These are phyloP conservation scores for Saururus chinensis DNA, from an alignment of 164 flowering plant species.

Conservation along the genomic window DNA sequence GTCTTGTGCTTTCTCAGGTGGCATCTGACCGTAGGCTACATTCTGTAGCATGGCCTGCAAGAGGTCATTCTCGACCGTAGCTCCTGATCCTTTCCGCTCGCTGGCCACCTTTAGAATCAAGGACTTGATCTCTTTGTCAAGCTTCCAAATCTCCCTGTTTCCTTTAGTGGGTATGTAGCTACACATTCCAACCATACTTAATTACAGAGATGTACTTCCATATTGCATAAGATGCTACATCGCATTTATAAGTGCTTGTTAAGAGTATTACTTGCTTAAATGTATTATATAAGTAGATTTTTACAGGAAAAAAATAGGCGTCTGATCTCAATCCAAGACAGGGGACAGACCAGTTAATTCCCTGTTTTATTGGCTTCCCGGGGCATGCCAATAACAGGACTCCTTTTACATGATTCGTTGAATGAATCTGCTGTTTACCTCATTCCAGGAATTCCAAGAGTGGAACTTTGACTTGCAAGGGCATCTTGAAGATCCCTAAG, in stretches of 20 bases:
- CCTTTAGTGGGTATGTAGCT: constrained; percentile 30
- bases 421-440: too few species aligned
- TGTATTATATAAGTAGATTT: not conserved
- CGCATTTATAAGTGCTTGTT: not conserved
- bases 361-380: too few species aligned
- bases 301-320: not conserved
- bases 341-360: too few species aligned
- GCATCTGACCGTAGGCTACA: constrained; percentile 12
- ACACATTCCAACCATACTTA: not conserved
- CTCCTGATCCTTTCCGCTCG: constrained; percentile 8
- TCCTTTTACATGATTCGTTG: too few species aligned
- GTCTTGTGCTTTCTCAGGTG: constrained; percentile 17
- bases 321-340: too few species aligned
- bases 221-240: not conserved
- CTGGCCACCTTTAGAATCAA: constrained; percentile 31
- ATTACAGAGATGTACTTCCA: too few species aligned
- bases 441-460: constrained; percentile 17
- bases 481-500: constrained; percentile 19
- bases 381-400: too few species aligned
- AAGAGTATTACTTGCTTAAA: not conserved
- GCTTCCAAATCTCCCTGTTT: constrained; percentile 32
- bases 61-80: constrained; percentile 23
- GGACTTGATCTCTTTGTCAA: constrained; percentile 26
- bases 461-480: constrained; percentile 14
- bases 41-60: constrained; percentile 24